phyloP scores from a whole-genome alignment of 2,329 filamentous ascomycete genomes.

The Blumeria graminis region DNA sequence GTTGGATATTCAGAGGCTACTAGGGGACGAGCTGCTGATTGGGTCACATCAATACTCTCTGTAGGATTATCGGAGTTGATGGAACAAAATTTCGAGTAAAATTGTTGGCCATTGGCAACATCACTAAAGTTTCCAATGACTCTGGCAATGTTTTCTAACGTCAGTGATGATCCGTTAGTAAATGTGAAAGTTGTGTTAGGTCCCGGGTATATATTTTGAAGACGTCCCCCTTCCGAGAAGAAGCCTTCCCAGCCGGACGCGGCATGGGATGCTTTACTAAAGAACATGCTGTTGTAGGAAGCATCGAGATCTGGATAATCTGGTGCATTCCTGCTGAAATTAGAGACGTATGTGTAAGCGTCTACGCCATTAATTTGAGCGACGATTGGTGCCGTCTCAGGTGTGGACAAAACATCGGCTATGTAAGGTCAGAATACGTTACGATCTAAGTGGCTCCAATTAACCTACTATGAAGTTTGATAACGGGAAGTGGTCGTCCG shows the following conservation, averaged over 20 bases:
- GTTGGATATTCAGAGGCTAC: constrained; percentile 7
- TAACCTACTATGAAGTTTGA: neutral
- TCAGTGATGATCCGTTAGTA: too few relatives aligned
- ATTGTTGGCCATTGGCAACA: constrained; percentile 12
- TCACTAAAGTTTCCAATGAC: constrained; percentile 11
- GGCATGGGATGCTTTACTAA: too few relatives aligned
- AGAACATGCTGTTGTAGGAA: constrained; percentile 4
- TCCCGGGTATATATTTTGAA: too few relatives aligned
- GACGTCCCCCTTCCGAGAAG: too few relatives aligned
- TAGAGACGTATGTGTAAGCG: constrained; percentile 23
- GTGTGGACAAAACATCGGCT: constrained; percentile 21
- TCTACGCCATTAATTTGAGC: constrained; percentile 31
- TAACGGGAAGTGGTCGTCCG: too few relatives aligned
- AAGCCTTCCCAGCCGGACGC: too few relatives aligned
- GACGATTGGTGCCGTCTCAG: constrained; percentile 23
- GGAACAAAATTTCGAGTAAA: constrained; percentile 11
- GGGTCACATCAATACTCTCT: too few relatives aligned
- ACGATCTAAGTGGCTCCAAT: constrained; percentile 1
- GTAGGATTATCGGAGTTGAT: neutral
- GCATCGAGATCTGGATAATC: constrained; percentile 19
- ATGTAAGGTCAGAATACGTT: too few relatives aligned
- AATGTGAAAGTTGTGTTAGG: too few relatives aligned
- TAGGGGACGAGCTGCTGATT: constrained; percentile 1
- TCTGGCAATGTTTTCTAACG: too few relatives aligned
- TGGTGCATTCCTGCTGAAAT: constrained; percentile 18